phyloP scores from a whole-genome alignment of 1,284 basidiomycete genomes.

The Spongispora temasekensis region DNA sequence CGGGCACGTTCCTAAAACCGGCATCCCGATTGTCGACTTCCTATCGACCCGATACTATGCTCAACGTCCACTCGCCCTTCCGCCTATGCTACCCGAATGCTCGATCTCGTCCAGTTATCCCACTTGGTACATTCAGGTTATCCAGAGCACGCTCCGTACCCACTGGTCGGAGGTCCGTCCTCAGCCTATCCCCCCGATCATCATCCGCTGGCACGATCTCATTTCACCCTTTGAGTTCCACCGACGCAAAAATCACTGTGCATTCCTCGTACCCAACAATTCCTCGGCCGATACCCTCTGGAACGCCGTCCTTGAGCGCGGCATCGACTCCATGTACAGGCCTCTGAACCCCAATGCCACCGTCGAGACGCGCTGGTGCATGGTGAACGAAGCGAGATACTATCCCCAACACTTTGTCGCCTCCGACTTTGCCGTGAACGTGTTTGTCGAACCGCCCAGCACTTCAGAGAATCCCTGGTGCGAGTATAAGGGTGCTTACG shows the following conservation, averaged over 20 bases:
- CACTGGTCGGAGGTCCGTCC: slow-evolving; percentile 18
- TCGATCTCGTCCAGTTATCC: slow-evolving; percentile 12
- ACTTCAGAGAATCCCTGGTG: not conserved
- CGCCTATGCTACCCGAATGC: not conserved
- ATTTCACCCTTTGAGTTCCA: slow-evolving; percentile 2
- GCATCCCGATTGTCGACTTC: slow-evolving; percentile 3
- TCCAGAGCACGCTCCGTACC: slow-evolving; percentile 10
- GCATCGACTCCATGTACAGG: slow-evolving; percentile 10
- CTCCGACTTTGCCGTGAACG: slow-evolving; percentile 29
- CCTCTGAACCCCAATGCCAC: not conserved
- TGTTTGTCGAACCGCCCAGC: slow-evolving; percentile 20
- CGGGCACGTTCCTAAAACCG: slow-evolving; percentile 12
- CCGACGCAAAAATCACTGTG: slow-evolving; percentile 4
- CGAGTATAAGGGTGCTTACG: slow-evolving; percentile 29
- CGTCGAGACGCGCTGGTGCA: slow-evolving; percentile 2
- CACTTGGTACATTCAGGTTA: slow-evolving; percentile 3
- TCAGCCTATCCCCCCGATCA: slow-evolving; percentile 19
- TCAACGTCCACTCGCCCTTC: not conserved
- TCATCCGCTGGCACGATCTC: slow-evolving; percentile 22
- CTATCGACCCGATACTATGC: slow-evolving; percentile 14
- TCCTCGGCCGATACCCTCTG: slow-evolving; percentile 20
- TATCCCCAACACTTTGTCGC: slow-evolving; percentile 19
- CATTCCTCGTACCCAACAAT: slow-evolving; percentile 14
- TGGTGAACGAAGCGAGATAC: slow-evolving; percentile 10
- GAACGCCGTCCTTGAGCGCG: slow-evolving; percentile 12